Percentiles rank a stretch among this genome's conserved stretches.
These are phyloP conservation scores for Eragrostis curvula DNA, from an alignment of 176 grass and related monocot genomes.

Conservation along the genomic window DNA sequence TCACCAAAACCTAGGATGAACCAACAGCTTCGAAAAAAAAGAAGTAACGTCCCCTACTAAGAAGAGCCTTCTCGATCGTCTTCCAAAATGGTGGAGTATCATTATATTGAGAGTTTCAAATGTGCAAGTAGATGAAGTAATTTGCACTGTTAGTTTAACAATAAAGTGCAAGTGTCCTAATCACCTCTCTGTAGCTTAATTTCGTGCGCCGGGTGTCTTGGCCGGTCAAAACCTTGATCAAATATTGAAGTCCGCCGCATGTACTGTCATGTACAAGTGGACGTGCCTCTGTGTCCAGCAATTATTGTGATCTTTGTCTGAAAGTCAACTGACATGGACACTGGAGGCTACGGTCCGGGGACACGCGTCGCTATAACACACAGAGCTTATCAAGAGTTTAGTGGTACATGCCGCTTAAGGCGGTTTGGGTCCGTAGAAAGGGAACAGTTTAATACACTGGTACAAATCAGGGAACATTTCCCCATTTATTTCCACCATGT, in stretches of 20 bases:
- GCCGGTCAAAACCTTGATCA: slow-evolving; percentile 34
- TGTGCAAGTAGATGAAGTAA: neutral
- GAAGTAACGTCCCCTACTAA: neutral
- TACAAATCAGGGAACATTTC: neutral
- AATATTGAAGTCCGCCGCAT: slow-evolving; percentile 6
- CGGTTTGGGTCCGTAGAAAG: neutral
- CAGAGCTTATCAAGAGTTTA: neutral
- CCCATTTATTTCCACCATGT: neutral
- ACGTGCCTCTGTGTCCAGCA: slow-evolving; percentile 8
- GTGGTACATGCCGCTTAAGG: neutral
- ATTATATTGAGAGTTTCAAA: neutral
- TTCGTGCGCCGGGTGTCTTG: neutral
- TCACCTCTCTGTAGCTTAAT: neutral
- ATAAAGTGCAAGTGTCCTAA: neutral
- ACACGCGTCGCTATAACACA: neutral
- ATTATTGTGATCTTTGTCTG: slow-evolving; percentile 18
- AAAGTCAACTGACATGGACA: slow-evolving; percentile 42
- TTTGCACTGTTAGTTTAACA: slow-evolving; percentile 6
- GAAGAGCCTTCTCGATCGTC: neutral
- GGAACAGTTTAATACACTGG: neutral
- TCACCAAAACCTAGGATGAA: too few species aligned
- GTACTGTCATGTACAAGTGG: slow-evolving; percentile 25
- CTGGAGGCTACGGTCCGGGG: neutral
- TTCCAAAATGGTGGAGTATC: neutral
- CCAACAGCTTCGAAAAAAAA: too few species aligned